These are phyloP conservation scores for Xerocomus amazonicus DNA, from an alignment of 1,284 basidiomycete species.

Conservation along the genomic window DNA sequence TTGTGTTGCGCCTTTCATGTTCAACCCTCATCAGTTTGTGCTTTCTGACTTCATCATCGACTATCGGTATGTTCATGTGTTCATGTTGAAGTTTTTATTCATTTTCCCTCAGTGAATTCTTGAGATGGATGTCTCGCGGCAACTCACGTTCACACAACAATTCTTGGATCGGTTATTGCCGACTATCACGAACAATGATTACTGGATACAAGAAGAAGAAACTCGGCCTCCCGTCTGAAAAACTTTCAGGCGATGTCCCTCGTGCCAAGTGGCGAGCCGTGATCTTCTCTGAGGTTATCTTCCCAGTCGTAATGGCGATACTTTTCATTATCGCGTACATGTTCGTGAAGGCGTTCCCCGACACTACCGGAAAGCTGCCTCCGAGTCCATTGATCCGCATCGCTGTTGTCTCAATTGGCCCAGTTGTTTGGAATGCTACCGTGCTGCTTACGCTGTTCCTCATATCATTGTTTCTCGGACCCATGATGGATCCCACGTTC, in stretches of 20 bases:
- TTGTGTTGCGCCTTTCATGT: slow-evolving; percentile 90
- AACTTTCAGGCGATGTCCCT: slow-evolving; percentile 87
- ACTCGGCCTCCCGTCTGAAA: slow-evolving; percentile 91
- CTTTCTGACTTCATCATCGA: slow-evolving; percentile 94
- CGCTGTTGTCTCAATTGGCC: slow-evolving; percentile 89
- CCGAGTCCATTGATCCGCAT: slow-evolving; percentile 86
- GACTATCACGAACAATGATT: slow-evolving; percentile 90
- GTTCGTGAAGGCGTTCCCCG: slow-evolving; percentile 83
- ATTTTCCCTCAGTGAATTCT: slow-evolving; percentile 67
- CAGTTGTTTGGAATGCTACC: slow-evolving; percentile 93
- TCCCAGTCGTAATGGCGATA: slow-evolving; percentile 79
- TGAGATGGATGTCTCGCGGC: slow-evolving; percentile 96
- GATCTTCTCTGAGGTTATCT: slow-evolving; percentile 83
- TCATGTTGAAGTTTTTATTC: slow-evolving; percentile 7
- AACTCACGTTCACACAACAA: slow-evolving; percentile 96
- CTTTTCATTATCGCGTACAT: slow-evolving; percentile 88
- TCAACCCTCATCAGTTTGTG: slow-evolving; percentile 97
- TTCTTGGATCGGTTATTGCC: slow-evolving; percentile 97
- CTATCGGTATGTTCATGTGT: slow-evolving; percentile 62
- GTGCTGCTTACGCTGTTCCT: slow-evolving; percentile 86
- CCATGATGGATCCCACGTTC: slow-evolving; percentile 81
- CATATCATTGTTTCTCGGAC: slow-evolving; percentile 88
- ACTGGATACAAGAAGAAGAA: slow-evolving; percentile 98
- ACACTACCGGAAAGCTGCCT: slow-evolving; percentile 59
- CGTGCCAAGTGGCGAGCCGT: slow-evolving; percentile 89